Evolutionary conservation across 441 rosid species (phyloP), one percentile per base, ranked within the genome.

Genomic region (Eugenia klotzschiana): DNA sequence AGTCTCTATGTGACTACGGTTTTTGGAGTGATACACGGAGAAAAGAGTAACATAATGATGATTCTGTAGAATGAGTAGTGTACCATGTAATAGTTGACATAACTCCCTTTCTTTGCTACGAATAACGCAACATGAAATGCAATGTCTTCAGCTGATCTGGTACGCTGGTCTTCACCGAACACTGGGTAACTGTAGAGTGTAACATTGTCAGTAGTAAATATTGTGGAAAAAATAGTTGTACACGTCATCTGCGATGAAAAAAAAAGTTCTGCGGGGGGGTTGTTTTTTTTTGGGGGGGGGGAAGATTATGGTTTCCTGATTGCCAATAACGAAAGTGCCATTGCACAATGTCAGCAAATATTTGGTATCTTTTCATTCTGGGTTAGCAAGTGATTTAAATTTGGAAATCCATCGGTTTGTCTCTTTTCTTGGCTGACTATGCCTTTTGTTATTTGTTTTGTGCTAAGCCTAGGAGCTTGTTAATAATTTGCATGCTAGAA

Each of bases 71-170:
- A 29, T 64, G 57, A 52, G 53, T 72, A 8, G 43, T 51, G 2
- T 90, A 94, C 99, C 99, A 94, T 96, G 88, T 96, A 96, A 87
- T 96, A 96, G 84, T 96, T 96, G 22, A 96, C 85, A 49, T 84
- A 95, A 87, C 94, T 95, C 89, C 99, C 99, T 15, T 91, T 92
- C 85, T 88, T 93, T 5, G 94, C 96, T 51, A 94, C 83, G 90
- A 96, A 96, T 26, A 93, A 86, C 53, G 94, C 92, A 77, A 88
- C 96, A 8, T 92, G 95, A 86, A 89, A 96, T 46, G 98, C 98
- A 86, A 95, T 92, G 80, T 96, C 98, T 89, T 91, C 86, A 25
- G 94, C 93, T 25, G 98, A 91, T 83, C 98, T 88, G 51, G 87
- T 74, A 82, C 86, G 85, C 9, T 88, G 81, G 85, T 92, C 92